Evolutionary conservation across 805 yeast genomes (phyloP).

Genomic region (Candida bentonensis): DNA sequence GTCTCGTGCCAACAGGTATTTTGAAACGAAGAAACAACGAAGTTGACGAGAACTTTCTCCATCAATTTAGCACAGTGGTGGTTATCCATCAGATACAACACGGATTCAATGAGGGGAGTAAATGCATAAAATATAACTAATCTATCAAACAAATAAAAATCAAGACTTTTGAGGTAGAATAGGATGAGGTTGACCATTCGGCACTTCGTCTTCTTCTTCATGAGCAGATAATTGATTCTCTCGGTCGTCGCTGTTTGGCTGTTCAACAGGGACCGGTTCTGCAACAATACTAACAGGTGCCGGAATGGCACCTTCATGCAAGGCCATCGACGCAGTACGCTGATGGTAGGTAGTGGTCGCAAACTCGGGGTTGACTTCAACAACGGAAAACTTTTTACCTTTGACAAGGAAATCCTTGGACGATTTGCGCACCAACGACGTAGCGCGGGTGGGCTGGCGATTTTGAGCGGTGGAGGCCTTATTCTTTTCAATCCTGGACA

Average conservation of each 20-base stretch:
- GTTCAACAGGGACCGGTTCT: too few relatives aligned
- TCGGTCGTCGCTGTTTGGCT: background rate
- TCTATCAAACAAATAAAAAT: too few relatives aligned
- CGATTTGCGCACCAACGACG: slow-evolving; percentile 10
- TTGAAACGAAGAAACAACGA: slow-evolving; percentile 27
- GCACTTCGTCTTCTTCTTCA: background rate
- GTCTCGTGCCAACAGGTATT: slow-evolving; percentile 51
- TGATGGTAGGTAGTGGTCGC: slow-evolving; percentile 8
- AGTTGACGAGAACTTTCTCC: background rate
- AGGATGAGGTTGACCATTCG: too few relatives aligned
- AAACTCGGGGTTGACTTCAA: slow-evolving; percentile 20
- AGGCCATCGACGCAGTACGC: background rate
- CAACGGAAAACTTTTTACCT: slow-evolving; percentile 20
- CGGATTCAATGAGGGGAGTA: too few relatives aligned
- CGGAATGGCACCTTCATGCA: too few relatives aligned
- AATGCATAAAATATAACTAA: too few relatives aligned
- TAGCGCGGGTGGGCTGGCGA: background rate
- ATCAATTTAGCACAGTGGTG: background rate
- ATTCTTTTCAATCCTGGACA: background rate
- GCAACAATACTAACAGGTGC: too few relatives aligned
- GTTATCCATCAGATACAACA: background rate
- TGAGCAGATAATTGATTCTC: slow-evolving; percentile 1
- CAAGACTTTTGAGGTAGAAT: too few relatives aligned
- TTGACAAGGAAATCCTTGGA: slow-evolving; percentile 16
- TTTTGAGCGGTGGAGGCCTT: background rate